A percentile compares a stretch with the other conserved stretches of the same genome.
These are phyloP conservation scores for Ustilago lituana DNA, from an alignment of 1,284 basidiomycete species.

Conservation along the genomic window DNA sequence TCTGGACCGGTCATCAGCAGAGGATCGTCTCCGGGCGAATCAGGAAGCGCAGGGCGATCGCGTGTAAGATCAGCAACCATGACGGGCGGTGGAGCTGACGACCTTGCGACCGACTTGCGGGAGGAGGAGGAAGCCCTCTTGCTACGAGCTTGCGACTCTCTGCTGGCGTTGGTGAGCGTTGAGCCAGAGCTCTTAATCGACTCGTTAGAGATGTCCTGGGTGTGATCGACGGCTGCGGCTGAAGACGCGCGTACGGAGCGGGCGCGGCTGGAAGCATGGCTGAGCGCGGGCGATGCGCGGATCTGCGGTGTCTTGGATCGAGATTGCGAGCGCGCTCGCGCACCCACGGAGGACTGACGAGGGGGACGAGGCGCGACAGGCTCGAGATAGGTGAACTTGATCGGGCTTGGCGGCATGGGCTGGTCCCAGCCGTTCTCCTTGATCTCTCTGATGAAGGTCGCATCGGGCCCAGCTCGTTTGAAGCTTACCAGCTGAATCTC, in stretches of 20 bases:
- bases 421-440: conserved; percentile 47
- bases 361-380: conserved; percentile 15
- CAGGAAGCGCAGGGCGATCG: conserved; percentile 38
- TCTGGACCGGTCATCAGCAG: conserved; percentile 42
- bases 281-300: conserved; percentile 21
- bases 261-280: conserved; percentile 9
- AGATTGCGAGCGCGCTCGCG: conserved; percentile 17
- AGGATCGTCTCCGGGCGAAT: conserved; percentile 49
- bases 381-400: conserved; percentile 47
- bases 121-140: neutral
- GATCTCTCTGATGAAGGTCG: conserved; percentile 45
- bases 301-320: conserved; percentile 37
- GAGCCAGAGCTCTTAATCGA: conserved; percentile 36
- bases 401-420: conserved; percentile 25
- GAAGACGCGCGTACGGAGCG: conserved; percentile 22
- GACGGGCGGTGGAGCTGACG: conserved; percentile 21
- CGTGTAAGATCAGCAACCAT: conserved; percentile 26
- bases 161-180: conserved; percentile 13
- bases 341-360: conserved; percentile 10
- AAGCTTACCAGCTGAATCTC: conserved; percentile 37
- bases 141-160: conserved; percentile 3
- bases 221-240: conserved; percentile 4
- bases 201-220: conserved; percentile 19
- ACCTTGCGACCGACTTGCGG: conserved; percentile 10
- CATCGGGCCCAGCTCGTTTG: conserved; percentile 40